phyloP scores from a whole-genome alignment of 495 filamentous ascomycete species.

The Xylaria longipes region DNA sequence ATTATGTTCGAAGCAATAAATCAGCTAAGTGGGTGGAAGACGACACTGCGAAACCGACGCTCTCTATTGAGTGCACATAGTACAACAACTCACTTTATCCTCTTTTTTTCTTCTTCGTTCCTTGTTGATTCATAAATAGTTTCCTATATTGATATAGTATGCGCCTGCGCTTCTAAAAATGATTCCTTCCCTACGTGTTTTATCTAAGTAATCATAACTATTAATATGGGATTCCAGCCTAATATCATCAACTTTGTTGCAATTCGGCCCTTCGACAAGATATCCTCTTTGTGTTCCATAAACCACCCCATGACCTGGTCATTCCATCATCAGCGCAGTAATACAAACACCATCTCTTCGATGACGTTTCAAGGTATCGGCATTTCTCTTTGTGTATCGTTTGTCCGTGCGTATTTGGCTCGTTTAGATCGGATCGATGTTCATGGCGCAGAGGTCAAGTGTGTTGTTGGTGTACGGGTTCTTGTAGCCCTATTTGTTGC shows the following conservation, averaged over 20 bases:
- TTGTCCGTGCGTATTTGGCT: not conserved
- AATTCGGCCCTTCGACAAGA: not conserved
- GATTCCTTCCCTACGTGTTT: not conserved
- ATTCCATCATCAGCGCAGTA: not conserved
- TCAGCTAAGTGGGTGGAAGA: too few relatives aligned
- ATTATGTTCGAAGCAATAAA: not conserved
- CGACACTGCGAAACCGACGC: too few relatives aligned
- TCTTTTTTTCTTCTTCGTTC: not conserved
- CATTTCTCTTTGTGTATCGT: not conserved
- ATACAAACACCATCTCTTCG: not conserved
- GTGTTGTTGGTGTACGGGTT: slow-evolving; percentile 38
- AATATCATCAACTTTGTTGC: not conserved
- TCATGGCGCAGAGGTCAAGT: slow-evolving; percentile 36
- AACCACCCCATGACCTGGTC: not conserved
- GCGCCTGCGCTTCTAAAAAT: not conserved
- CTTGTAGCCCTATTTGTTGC: slow-evolving; percentile 34
- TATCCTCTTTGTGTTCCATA: not conserved
- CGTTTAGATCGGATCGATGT: slow-evolving; percentile 19
- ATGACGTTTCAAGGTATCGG: not conserved
- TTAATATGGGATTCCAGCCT: not conserved
- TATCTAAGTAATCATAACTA: not conserved
- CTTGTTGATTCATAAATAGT: not conserved
- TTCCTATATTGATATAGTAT: not conserved
- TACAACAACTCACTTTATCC: not conserved
- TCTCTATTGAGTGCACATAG: not conserved